These are phyloP conservation scores for Apiospora phragmitis DNA, from an alignment of 2,329 filamentous ascomycete species.

Conservation along the genomic window DNA sequence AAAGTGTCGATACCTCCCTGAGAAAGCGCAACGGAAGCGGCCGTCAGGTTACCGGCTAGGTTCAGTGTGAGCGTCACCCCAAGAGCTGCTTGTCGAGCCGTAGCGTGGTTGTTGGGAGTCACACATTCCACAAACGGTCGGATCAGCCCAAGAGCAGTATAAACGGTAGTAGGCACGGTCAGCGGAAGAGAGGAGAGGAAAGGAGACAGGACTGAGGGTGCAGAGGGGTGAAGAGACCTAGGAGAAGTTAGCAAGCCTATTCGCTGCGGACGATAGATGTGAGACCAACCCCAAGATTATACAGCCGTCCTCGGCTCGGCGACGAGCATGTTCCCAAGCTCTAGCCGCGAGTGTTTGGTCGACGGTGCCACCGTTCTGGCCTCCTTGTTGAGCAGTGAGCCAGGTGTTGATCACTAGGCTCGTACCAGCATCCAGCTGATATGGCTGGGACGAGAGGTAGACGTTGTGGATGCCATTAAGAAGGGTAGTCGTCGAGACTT, in stretches of 20 bases:
- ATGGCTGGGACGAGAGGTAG: conserved; percentile 80
- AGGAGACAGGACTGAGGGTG: conserved; percentile 79
- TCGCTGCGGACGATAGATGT: conserved; percentile 17
- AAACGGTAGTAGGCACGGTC: conserved; percentile 71
- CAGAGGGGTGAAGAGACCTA: conserved; percentile 85
- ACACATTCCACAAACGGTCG: conserved; percentile 85
- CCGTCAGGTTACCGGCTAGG: conserved; percentile 75
- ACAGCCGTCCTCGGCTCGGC: conserved; percentile 92
- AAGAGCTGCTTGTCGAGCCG: conserved; percentile 76
- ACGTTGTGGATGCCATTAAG: conserved; percentile 90
- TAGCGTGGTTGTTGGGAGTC: conserved; percentile 86
- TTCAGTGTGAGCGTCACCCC: conserved; percentile 81
- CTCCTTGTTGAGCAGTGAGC: conserved; percentile 75
- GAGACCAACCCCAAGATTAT: conserved; percentile 81
- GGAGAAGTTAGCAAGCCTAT: conserved; percentile 21
- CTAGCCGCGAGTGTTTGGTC: conserved; percentile 76
- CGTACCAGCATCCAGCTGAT: conserved; percentile 83
- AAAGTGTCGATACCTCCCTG: conserved; percentile 85
- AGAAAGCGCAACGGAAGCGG: conserved; percentile 75
- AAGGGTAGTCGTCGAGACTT: conserved; percentile 89
- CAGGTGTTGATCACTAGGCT: conserved; percentile 95
- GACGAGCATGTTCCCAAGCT: conserved; percentile 94
- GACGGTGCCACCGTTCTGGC: conserved; percentile 75
- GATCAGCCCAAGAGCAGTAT: conserved; percentile 77
- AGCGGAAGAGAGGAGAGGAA: conserved; percentile 83